These are phyloP conservation scores for Wallacemonas rigidus DNA, from an alignment of 208 protist genomes.

Conservation along the genomic window DNA sequence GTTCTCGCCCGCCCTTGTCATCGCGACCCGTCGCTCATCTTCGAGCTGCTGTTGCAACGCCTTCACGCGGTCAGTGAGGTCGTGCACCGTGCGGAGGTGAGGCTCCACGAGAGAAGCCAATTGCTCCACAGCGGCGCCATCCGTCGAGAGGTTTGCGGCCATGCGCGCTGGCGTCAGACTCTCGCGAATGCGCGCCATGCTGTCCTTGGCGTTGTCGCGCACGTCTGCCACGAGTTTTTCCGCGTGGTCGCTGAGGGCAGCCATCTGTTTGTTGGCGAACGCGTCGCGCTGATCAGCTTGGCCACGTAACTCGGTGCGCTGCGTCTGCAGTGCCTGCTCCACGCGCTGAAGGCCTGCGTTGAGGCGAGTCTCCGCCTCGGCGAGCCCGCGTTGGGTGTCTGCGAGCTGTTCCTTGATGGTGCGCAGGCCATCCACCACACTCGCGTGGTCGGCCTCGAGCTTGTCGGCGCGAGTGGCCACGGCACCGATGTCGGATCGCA, in stretches of 20 bases:
- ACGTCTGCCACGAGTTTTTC: constrained; percentile 1
- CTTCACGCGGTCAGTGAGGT: background rate
- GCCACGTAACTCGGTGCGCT: constrained; percentile 2
- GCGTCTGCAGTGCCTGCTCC: background rate
- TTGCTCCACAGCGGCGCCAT: background rate
- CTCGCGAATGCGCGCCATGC: background rate
- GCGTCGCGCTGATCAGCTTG: background rate
- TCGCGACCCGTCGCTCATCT: background rate
- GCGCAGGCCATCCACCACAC: background rate
- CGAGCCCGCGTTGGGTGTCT: background rate
- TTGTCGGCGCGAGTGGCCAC: background rate
- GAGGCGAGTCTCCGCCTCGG: background rate
- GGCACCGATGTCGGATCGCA: background rate
- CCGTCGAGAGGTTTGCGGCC: background rate
- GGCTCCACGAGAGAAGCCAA: constrained; percentile 2
- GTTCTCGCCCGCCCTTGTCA: background rate
- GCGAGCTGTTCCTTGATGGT: background rate
- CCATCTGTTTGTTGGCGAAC: constrained; percentile 1
- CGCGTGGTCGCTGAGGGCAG: background rate
- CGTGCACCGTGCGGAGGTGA: background rate
- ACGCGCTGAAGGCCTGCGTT: background rate
- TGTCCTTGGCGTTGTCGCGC: background rate
- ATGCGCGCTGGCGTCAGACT: constrained; percentile 1
- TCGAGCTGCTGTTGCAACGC: background rate
- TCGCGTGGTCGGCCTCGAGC: background rate